Base-by-base conservation (phyloP, 2,329 filamentous ascomycete genomes). In the Septoria petroselini region DNA sequence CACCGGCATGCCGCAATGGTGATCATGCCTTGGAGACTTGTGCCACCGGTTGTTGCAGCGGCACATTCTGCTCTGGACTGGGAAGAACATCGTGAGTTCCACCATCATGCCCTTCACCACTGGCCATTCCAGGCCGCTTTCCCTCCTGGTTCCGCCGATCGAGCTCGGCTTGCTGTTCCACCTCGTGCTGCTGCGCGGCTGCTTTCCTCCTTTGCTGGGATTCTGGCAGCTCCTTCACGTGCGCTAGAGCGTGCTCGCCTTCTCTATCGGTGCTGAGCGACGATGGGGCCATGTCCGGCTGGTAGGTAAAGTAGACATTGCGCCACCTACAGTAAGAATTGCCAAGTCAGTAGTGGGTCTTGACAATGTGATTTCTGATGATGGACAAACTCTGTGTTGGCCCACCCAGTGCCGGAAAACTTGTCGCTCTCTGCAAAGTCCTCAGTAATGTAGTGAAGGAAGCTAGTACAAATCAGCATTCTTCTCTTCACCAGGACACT, bases 381-480 rank as follows among this genome's bases (percentile, higher is more conserved):
- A 27, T 38, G 5, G 8, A 46, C 34, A 65, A 75, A 83, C 69
- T 91, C 86, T 44, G 84, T 84, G 66, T 91, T 91, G 7, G 68
- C 64, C 87, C 86, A 91, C 4, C 81, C 84, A 7, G 86, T 90
- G 31, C 83, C 76, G 52, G 71, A 65, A 58, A 72, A 74, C 35
- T 68, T 65, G 40, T 72, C 73, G 61, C 61, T 77, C 34, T 82
- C 85, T 46, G 81, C 75, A 81, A 84, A 94, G 62, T 95, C 89
- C 58, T 90, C 81, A 0, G 88, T 93, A 55, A 95, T 72, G 62
- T 88, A 94, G 67, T 95, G 90, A 61, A 95, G 66, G 60, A 91
- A 86, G 1, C 86, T 87, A 41, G 58, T 54, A 25, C 14, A 18
- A 15, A n/a, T n/a, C n/a, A n/a, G n/a, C n/a, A n/a, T n/a, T n/a